A percentile compares a stretch with the other conserved stretches of the same genome.
Conservation (phyloP, 768 basidiomycete genomes). For the Trametes cinnabarina region DNA sequence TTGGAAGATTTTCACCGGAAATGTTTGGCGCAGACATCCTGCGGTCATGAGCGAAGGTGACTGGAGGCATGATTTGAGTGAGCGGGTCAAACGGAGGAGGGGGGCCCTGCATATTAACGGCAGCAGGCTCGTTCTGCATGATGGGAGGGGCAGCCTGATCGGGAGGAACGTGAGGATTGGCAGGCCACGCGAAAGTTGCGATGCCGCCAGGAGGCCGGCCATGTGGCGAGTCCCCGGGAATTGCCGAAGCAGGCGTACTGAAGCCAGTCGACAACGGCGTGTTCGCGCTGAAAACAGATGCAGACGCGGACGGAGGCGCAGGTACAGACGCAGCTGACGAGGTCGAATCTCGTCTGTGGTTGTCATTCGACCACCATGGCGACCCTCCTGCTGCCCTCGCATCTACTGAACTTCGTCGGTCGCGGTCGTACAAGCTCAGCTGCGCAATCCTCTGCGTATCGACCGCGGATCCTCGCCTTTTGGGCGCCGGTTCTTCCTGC, state of each 20-base stretch:
- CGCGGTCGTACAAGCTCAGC: conserved; percentile 75
- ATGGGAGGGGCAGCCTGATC: conserved; percentile 38
- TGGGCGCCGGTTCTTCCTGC: conserved; percentile 66
- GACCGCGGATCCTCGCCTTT: conserved; percentile 80
- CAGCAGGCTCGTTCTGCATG: conserved; percentile 33
- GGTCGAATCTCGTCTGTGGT: conserved; percentile 73
- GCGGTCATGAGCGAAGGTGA: conserved; percentile 60
- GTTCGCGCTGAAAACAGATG: conserved; percentile 57
- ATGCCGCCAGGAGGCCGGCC: conserved; percentile 60
- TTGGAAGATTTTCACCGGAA: conserved; percentile 44
- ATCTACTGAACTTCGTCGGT: conserved; percentile 77
- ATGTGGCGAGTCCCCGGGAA: conserved; percentile 64
- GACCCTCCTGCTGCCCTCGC: conserved; percentile 44
- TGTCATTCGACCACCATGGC: conserved; percentile 59
- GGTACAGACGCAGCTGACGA: conserved; percentile 30
- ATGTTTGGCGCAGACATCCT: conserved; percentile 68
- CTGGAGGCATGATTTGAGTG: conserved; percentile 49
- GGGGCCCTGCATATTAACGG: conserved; percentile 23
- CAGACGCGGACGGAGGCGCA: not conserved
- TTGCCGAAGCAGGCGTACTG: conserved; percentile 42
- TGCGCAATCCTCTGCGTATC: conserved; percentile 76
- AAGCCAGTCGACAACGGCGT: conserved; percentile 40
- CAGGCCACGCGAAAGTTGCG: conserved; percentile 73
- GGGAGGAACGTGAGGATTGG: conserved; percentile 33
- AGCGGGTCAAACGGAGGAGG: conserved; percentile 26